A percentile compares a stretch with the other conserved stretches of the same genome.
Conservation (phyloP, 306 rosid species). For the Medicago arabica region DNA sequence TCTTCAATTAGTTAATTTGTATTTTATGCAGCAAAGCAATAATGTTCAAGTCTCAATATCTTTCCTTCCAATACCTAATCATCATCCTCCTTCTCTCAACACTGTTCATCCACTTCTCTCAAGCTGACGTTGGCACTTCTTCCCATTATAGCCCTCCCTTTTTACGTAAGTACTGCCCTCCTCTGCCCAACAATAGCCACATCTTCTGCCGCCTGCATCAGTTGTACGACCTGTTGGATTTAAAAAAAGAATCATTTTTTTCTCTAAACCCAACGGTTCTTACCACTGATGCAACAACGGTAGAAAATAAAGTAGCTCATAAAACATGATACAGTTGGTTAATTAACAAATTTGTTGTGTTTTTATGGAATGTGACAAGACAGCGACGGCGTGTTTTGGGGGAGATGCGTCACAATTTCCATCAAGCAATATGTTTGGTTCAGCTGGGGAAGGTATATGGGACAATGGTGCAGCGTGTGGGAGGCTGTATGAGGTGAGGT, state of each 20-base stretch:
- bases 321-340: not conserved
- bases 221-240: not conserved
- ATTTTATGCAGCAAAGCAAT: conserved; percentile 18
- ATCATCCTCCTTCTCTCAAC: conserved; percentile 41
- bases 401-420: conserved; percentile 57
- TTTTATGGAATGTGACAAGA: not conserved
- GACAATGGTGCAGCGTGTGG: conserved; percentile 95
- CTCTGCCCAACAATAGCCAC: not conserved
- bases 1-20: conserved; percentile 2
- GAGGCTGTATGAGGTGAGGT: conserved; percentile 68
- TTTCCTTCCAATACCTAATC: not conserved
- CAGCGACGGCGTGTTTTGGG: conserved; percentile 70
- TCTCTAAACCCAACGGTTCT: not conserved
- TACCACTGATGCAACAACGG: not conserved
- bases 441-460: conserved; percentile 90
- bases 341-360: not conserved
- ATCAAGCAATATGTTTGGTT: conserved; percentile 62
- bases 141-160: conserved; percentile 65
- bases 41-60: conserved; percentile 38
- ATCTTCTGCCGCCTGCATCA: not conserved
- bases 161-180: conserved; percentile 51
- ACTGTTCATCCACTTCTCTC: conserved; percentile 41
- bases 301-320: not conserved
- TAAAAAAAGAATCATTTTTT: too few relatives aligned
- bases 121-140: conserved; percentile 68